Evolutionary conservation across 495 filamentous ascomycete genomes (phyloP), one percentile per base, ranked within the genome.

Genomic region (Xylaria venustula): DNA sequence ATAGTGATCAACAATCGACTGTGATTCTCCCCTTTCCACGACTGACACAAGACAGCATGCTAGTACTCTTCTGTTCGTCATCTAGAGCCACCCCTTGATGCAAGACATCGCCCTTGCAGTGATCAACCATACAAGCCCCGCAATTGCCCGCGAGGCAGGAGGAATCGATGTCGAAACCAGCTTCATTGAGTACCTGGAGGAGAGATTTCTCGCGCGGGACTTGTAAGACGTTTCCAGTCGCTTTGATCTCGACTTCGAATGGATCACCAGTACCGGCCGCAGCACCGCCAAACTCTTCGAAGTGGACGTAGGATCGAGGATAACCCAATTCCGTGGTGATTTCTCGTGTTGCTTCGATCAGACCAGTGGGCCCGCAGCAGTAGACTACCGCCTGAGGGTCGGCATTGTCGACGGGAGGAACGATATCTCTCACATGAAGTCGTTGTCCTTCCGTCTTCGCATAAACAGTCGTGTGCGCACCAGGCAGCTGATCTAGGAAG

Each of bases 141-240:
- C 78, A 81, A 60, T 79, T 81, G 0, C 78, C 78, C n/a, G 67
- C 70, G 40, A 79, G 75, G 53, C 78, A 81, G 14, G 74, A 76
- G 1, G 67, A 73, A 34, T 76, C 75, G 20, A 80, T 64, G 12
- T 75, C 75, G 50, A 79, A 70, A 0, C 78, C 78, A 4, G 70
- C 73, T 8, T 73, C 77, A 32, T 73, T 75, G 46, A 81, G 59
- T 7, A 71, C 64, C 25, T 78, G 69, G 41, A 81, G 52, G 34
- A 81, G 63, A 9, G 73, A 75, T 59, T 79, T 65, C 26, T 75
- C 69, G 0, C 17, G 62, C 3, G 66, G 70, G 0, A 81, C 73
- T 40, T 74, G 55, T 14, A 80, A 45, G 28, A 67, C 63, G 55
- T 72, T 68, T 14, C 69, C 68, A 12, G 62, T 67, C 9, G 46